Base-by-base conservation (phyloP, 139 green algal species). In the Haematococcus lacustris region DNA sequence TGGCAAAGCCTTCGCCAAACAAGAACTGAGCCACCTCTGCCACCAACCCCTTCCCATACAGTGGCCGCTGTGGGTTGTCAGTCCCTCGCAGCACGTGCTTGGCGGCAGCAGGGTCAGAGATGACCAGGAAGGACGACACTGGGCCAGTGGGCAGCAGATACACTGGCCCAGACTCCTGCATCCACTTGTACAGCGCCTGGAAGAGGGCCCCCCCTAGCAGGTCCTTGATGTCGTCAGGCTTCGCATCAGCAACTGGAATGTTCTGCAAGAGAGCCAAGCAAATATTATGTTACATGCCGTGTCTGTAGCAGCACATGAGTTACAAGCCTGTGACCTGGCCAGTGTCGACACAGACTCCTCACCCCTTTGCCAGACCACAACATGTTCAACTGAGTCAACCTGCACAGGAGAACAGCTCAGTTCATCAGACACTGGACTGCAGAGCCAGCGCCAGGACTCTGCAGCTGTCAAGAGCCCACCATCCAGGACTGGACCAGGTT, bases 121-220 rank as follows among this genome's bases (percentile, higher is more conserved):
- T 90, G 2, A 97, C 69, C 25, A 74, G 69, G 51, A 74, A 74
- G 25, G 69, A 74, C 1, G 69, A 74, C 35, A 74, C 51, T 2
- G 69, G 71, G 32, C 88, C 91, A 69, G 88, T 88, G 7, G 81
- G 93, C 43, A 98, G 88, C 59, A 98, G 87, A 82, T 98, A 99
- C 7, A 98, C 86, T 3, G 95, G 93, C 0, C 95, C 95, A 13
- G 74, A 85, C 76, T 98, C 93, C 47, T 81, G n/a, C 64, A 70
- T 70, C 64, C 87, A 94, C 74, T 93, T 93, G 83, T 85, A 93
- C 66, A 96, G 76, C 6, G 89, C 88, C 61, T 91, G 88, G 80
- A 99, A 99, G 32, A 99, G 86, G 0, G 92, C 96, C 1, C 96
- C 96, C 0, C 95, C 95, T 50, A 99, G 83, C 38, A 99, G 82